Evolutionary conservation across 106 monocot genomes (phyloP).

Genomic region (Allium sativum): DNA sequence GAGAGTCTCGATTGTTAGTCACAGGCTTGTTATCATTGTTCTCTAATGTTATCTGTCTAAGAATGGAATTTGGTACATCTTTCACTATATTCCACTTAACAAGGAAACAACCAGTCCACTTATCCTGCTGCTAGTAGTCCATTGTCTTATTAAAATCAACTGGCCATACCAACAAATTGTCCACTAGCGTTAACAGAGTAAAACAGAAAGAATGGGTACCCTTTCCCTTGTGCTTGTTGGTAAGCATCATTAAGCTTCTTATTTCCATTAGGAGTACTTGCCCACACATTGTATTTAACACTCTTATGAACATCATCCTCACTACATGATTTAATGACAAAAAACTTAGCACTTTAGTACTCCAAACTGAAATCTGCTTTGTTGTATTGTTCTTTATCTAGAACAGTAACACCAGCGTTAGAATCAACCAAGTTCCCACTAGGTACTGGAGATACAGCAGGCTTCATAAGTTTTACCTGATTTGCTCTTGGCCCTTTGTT

Average conservation of each 20-base stretch:
- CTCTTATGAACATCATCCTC: constrained; percentile 96
- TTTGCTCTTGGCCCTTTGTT: constrained; percentile 81
- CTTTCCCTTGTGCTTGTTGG: constrained; percentile 52
- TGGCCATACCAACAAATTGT: constrained; percentile 85
- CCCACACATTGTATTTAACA: constrained; percentile 83
- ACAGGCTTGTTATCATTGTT: constrained; percentile 97
- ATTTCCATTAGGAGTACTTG: constrained; percentile 88
- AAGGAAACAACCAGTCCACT: constrained; percentile 85
- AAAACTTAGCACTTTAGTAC: constrained; percentile 71
- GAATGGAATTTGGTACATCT: constrained; percentile 74
- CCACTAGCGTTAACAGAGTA: constrained; percentile 91
- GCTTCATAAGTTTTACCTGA: constrained; percentile 40
- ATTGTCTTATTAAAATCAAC: constrained; percentile 89
- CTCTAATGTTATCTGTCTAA: constrained; percentile 73
- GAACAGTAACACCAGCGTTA: constrained; percentile 24
- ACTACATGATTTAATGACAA: constrained; percentile 82
- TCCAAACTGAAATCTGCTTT: constrained; percentile 40
- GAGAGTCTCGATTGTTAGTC: constrained; percentile 90
- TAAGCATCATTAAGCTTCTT: constrained; percentile 89
- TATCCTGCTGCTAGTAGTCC: constrained; percentile 88
- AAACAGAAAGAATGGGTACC: constrained; percentile 75
- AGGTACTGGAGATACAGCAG: constrained; percentile 22
- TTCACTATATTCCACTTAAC: constrained; percentile 95
- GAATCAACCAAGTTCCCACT: constrained; percentile 33
- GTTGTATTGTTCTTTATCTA: constrained; percentile 57